Evolutionary conservation across 2,329 filamentous ascomycete genomes (phyloP).

Genomic region (Colletotrichum plurivorum): DNA sequence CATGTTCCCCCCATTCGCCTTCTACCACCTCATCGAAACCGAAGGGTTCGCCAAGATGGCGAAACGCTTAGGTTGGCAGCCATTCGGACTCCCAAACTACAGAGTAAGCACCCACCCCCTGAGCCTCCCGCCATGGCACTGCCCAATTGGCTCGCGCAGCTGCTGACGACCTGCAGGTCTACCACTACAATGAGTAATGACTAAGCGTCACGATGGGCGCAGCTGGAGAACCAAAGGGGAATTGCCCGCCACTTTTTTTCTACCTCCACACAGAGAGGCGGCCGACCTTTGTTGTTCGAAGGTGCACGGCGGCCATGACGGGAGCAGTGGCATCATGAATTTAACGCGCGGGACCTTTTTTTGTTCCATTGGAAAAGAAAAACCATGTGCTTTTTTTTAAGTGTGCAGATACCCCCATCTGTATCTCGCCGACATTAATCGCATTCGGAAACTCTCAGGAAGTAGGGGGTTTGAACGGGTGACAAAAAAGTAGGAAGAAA

Average conservation of each 20-base stretch:
- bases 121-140: not conserved
- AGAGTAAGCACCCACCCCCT: constrained; percentile 73
- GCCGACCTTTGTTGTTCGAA: not conserved
- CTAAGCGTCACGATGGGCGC: constrained; percentile 3
- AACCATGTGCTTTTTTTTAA: constrained; percentile 26
- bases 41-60: constrained; percentile 99
- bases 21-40: constrained; percentile 97
- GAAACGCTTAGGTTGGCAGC: constrained; percentile 85
- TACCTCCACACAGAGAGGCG: not conserved
- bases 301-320: not conserved
- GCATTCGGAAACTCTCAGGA: constrained; percentile 20
- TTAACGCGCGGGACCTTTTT: constrained; percentile 27
- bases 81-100: constrained; percentile 95
- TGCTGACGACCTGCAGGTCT: constrained; percentile 70
- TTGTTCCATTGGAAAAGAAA: constrained; percentile 16
- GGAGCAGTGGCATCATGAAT: constrained; percentile 30
- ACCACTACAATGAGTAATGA: constrained; percentile 87
- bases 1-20: constrained; percentile 97
- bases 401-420: constrained; percentile 28
- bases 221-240: constrained; percentile 1
- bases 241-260: constrained; percentile 3
- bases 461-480: not conserved
- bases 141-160: not conserved
- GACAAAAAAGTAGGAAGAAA: constrained; percentile 2
- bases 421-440: constrained; percentile 39